phyloP scores from a whole-genome alignment of 2,329 filamentous ascomycete species.

The Aurifilum marmelostoma region DNA sequence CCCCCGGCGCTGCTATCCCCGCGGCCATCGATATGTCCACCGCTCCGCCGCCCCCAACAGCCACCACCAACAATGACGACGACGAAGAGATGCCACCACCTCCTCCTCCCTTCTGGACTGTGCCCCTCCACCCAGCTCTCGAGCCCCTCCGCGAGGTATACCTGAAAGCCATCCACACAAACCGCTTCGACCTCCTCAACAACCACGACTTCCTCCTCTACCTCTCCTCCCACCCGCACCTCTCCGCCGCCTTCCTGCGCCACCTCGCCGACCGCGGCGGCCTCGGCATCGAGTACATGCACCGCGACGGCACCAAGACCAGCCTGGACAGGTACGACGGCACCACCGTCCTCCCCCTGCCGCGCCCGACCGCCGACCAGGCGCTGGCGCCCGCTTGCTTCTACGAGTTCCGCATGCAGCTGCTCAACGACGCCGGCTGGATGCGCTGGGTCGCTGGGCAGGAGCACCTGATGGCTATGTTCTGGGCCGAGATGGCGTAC shows the following conservation, averaged over 20 bases:
- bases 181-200: slow-evolving; percentile 19
- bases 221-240: slow-evolving; percentile 4
- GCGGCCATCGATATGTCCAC: no score
- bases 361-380: not conserved
- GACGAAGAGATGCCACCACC: not conserved
- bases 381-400: not conserved
- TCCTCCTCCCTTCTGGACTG: not conserved
- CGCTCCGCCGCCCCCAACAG: not conserved
- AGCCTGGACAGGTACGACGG: not conserved
- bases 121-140: not conserved
- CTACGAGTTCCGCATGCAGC: slow-evolving; percentile 2
- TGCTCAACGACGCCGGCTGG: slow-evolving; percentile 5
- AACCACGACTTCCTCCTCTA: slow-evolving; percentile 8
- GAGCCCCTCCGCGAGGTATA: not conserved
- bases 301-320: not conserved
- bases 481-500: slow-evolving; percentile 8
- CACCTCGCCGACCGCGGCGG: not conserved
- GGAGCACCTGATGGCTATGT: not conserved
- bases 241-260: slow-evolving; percentile 1
- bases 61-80: not conserved
- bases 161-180: not conserved
- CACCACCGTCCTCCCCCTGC: no score
- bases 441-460: not conserved
- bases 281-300: slow-evolving; percentile 1
- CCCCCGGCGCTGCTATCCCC: not conserved